These are phyloP conservation scores for Effrenium voratum DNA, from an alignment of 73 alveolate genomes.

Conservation along the genomic window DNA sequence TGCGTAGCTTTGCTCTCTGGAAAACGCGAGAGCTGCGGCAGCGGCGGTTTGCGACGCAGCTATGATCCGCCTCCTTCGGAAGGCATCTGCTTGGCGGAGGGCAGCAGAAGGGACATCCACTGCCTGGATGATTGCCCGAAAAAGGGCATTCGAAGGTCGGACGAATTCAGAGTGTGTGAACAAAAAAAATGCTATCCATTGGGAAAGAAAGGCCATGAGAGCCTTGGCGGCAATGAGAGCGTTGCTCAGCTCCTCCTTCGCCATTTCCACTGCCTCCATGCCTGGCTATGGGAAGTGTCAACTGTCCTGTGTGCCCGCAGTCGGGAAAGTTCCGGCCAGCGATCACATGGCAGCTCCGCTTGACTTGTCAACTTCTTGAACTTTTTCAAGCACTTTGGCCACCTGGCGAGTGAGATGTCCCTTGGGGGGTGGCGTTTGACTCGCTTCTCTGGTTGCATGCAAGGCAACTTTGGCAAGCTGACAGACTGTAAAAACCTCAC, in stretches of 20 bases:
- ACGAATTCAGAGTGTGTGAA: background rate
- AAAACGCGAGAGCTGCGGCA: no score
- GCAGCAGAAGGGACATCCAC: slow-evolving; percentile 67
- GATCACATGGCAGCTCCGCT: slow-evolving; percentile 5
- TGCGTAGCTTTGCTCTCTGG: no score
- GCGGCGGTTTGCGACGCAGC: background rate
- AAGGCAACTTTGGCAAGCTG: no score
- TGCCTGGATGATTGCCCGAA: no score
- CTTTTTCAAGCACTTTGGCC: slow-evolving; percentile 43
- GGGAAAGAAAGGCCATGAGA: background rate
- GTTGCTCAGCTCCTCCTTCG: slow-evolving; percentile 41
- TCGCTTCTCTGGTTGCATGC: no score
- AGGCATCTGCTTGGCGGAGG: slow-evolving; percentile 74
- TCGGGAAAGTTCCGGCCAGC: no score
- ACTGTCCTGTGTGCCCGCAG: background rate
- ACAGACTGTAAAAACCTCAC: no score
- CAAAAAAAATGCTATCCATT: background rate
- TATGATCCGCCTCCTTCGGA: slow-evolving; percentile 47
- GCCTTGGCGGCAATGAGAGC: slow-evolving; percentile 71
- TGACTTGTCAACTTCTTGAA: slow-evolving; percentile 59
- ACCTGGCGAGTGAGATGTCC: slow-evolving; percentile 48
- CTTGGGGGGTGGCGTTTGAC: no score
- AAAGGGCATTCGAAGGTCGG: no score
- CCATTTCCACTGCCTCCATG: background rate
- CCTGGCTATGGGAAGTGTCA: slow-evolving; percentile 33